These are phyloP conservation scores for Raffaelea ambrosiae DNA, from an alignment of 2,329 filamentous ascomycete genomes.

Conservation along the genomic window DNA sequence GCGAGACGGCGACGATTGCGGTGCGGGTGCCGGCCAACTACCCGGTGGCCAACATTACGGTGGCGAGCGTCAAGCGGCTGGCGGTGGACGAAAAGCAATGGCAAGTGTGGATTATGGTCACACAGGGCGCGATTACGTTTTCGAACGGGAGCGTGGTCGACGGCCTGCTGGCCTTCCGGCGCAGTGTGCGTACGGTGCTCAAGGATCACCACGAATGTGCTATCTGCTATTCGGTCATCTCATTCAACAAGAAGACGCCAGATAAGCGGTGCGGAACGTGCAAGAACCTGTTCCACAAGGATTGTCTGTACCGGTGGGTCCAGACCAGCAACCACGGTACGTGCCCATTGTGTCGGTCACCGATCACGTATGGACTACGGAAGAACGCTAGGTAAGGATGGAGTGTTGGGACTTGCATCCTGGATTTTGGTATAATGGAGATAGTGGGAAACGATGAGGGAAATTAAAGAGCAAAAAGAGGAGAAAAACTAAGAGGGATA, in stretches of 20 bases:
- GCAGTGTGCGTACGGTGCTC: constrained; percentile 78
- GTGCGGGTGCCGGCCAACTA: constrained; percentile 74
- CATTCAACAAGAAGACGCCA: constrained; percentile 77
- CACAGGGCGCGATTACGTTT: constrained; percentile 88
- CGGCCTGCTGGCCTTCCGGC: constrained; percentile 73
- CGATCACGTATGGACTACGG: constrained; percentile 66
- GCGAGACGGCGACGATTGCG: constrained; percentile 73
- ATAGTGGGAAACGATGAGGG: too few relatives aligned
- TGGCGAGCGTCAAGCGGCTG: constrained; percentile 71
- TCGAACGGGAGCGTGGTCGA: constrained; percentile 84
- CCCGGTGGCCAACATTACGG: constrained; percentile 69
- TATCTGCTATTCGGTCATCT: constrained; percentile 94
- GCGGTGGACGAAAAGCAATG: constrained; percentile 87
- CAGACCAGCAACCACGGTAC: constrained; percentile 84
- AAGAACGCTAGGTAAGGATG: too few relatives aligned
- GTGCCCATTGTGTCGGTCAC: constrained; percentile 87
- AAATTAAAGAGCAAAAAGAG: too few relatives aligned
- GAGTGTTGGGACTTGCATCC: too few relatives aligned
- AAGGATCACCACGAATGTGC: constrained; percentile 94
- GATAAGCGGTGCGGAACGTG: constrained; percentile 89
- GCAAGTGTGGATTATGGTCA: constrained; percentile 82
- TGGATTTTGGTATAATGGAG: too few relatives aligned
- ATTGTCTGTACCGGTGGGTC: constrained; percentile 95
- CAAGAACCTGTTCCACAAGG: constrained; percentile 85
- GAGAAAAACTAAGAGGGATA: too few relatives aligned